phyloP scores from a whole-genome alignment of 768 basidiomycete species.

The Porpolomopsis calyptriformis region DNA sequence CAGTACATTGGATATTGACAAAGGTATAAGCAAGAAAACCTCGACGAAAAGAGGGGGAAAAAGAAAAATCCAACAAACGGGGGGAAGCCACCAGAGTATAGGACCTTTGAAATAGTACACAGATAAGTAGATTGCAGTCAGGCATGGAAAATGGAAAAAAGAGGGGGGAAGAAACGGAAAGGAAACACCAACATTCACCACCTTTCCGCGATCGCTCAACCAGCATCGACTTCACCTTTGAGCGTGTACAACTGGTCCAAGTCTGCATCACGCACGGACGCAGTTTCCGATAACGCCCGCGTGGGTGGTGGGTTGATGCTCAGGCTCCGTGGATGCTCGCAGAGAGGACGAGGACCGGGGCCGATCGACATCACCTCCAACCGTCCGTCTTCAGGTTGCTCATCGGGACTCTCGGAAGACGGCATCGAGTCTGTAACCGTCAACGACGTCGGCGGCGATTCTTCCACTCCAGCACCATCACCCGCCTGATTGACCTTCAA shows the following conservation, averaged over 20 bases:
- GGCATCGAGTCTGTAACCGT: neutral
- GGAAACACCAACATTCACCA: neutral
- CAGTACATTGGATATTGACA: no score
- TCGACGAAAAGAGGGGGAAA: no score
- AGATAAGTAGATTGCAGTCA: no score
- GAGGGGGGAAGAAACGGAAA: neutral
- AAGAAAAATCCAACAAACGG: no score
- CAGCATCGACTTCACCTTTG: conserved; percentile 3
- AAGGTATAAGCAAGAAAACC: no score
- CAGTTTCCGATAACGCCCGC: no score
- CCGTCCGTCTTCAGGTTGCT: neutral
- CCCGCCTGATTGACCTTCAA: neutral
- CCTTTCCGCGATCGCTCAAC: no score
- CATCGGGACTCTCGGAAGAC: neutral
- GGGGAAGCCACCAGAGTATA: no score
- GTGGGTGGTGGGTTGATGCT: neutral
- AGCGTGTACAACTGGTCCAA: conserved; percentile 5
- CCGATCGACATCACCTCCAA: neutral
- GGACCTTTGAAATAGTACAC: no score
- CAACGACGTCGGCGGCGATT: neutral
- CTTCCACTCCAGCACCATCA: neutral
- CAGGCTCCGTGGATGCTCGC: neutral
- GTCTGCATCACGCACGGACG: neutral
- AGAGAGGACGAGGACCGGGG: neutral
- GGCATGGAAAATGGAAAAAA: no score